A percentile compares a stretch with the other conserved stretches of the same genome.
Conservation (phyloP, 192 early-diverging fungal species). For the Backusella morwellensis region DNA sequence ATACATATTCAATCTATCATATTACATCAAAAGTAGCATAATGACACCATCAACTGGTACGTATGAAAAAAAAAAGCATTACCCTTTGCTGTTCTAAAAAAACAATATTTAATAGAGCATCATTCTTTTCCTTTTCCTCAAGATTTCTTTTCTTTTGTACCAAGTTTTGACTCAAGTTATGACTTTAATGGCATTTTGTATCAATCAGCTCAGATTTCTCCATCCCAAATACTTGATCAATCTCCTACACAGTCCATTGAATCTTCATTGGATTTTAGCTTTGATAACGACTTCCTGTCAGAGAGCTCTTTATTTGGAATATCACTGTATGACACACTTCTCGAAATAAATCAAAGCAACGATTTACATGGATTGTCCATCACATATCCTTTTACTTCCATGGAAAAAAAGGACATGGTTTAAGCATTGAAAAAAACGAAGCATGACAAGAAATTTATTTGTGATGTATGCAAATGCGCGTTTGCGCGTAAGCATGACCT, state of each 20-base stretch:
- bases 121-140: neutral
- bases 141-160: neutral
- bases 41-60: neutral
- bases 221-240: neutral
- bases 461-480: constrained; percentile 45
- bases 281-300: neutral
- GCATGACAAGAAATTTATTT: neutral
- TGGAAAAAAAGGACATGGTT: neutral
- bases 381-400: neutral
- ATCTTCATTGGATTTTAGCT: neutral
- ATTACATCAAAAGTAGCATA: neutral
- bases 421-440: neutral
- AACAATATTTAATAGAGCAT: neutral
- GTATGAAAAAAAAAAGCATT: neutral
- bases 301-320: neutral
- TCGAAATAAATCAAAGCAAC: neutral
- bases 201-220: neutral
- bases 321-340: neutral
- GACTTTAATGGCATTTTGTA: neutral
- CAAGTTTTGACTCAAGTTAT: neutral
- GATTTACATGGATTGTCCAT: neutral
- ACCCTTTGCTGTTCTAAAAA: neutral
- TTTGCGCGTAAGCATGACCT: constrained; percentile 81
- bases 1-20: neutral
- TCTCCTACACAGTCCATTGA: neutral